Conservation (phyloP, 2,329 filamentous ascomycete species). For the Furcasterigmium furcatum region DNA sequence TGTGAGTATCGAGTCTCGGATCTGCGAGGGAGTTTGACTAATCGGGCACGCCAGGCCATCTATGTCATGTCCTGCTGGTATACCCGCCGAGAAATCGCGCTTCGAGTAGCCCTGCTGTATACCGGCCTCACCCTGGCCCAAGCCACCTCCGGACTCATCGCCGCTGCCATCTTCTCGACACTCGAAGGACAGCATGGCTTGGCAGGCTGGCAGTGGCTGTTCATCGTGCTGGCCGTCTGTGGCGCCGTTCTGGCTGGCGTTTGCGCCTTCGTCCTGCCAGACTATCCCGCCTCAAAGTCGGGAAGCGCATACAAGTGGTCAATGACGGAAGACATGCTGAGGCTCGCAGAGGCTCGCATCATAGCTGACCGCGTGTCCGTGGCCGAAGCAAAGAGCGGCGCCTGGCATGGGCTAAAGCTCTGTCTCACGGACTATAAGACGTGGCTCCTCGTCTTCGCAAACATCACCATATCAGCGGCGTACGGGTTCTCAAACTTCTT, state of each 20-base stretch:
- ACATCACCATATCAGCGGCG: background rate
- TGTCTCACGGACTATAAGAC: constrained; percentile 39
- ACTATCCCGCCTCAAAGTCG: constrained; percentile 18
- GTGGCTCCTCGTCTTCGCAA: constrained; percentile 23
- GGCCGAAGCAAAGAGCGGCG: constrained; percentile 2
- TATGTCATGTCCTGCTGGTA: constrained; percentile 12
- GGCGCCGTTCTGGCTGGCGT: constrained; percentile 33
- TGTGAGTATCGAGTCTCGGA: too few species aligned
- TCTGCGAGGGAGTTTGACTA: too few species aligned
- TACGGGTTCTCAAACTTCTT: constrained; percentile 16
- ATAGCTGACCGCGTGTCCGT: constrained; percentile 6
- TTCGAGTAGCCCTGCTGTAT: constrained; percentile 9
- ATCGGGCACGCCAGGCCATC: background rate
- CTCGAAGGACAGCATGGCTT: constrained; percentile 7
- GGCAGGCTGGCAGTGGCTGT: constrained; percentile 9
- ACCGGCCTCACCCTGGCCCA: constrained; percentile 9
- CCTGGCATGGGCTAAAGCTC: constrained; percentile 7
- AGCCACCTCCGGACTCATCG: constrained; percentile 6
- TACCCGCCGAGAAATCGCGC: constrained; percentile 10
- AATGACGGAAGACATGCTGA: constrained; percentile 6
- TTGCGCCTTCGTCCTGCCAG: constrained; percentile 32
- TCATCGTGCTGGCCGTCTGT: constrained; percentile 21
- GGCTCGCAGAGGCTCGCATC: constrained; percentile 6
- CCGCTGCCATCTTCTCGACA: constrained; percentile 6
- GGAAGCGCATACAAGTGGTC: constrained; percentile 4